Percentiles rank a stretch among this genome's conserved stretches.
phyloP scores from a whole-genome alignment of 371 early-diverging fungal genomes.

The Mucor piriformis region DNA sequence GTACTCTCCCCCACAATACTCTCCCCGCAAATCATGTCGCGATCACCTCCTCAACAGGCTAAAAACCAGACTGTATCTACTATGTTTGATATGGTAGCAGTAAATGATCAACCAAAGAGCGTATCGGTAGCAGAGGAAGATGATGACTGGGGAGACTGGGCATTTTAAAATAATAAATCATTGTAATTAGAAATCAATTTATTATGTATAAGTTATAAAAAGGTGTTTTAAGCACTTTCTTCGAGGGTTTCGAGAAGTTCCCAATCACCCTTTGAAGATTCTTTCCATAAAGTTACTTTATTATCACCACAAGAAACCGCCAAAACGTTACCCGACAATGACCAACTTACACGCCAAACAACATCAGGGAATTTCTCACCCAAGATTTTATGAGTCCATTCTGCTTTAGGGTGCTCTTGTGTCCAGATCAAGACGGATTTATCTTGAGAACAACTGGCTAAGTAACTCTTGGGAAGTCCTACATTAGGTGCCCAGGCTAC shows the following conservation, averaged over 20 bases:
- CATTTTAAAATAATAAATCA: background rate
- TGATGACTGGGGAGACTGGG: conserved; percentile 15
- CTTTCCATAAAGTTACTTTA: conserved; percentile 95
- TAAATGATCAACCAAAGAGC: background rate
- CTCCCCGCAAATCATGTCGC: background rate
- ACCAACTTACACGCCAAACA: conserved; percentile 95
- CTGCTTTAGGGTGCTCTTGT: conserved; percentile 70
- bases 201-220: no score
- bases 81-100: background rate
- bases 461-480: conserved; percentile 85
- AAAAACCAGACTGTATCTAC: no score
- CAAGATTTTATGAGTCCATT: conserved; percentile 78
- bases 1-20: background rate
- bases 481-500: conserved; percentile 96
- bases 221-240: conserved; percentile 58
- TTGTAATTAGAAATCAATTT: background rate
- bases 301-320: conserved; percentile 97
- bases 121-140: no score
- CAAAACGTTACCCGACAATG: conserved; percentile 90
- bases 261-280: conserved; percentile 92
- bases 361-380: conserved; percentile 92
- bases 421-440: conserved; percentile 96
- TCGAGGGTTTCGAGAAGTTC: conserved; percentile 78
- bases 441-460: conserved; percentile 96
- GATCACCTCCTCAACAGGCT: background rate